Evolutionary conservation across 2,329 filamentous ascomycete species (phyloP), one percentile per base, ranked within the genome.

Genomic region (Grosmannia serpens): DNA sequence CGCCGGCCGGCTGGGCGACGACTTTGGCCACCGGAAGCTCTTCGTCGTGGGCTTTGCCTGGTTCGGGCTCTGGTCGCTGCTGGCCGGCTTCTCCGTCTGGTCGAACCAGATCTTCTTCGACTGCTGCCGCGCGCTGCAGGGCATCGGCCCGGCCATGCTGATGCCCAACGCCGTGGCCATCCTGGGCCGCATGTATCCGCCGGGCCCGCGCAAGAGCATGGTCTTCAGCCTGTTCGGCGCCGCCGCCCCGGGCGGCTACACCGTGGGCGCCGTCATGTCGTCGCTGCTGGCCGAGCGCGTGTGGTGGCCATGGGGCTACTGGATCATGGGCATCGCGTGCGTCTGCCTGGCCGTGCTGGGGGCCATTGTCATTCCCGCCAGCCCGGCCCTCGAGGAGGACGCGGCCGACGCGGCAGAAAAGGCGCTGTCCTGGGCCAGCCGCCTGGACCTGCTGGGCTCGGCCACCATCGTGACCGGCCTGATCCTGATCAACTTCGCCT

Each of bases 61-160:
- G 88, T 79, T 88, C 53, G 69, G 82, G 4, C 62, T 85, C 38
- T 91, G 87, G 81, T 84, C 82, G 11, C 70, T 91, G 58, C 72
- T 89, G 55, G 81, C 79, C n/a, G 88, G 87, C 7, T 24, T 61
- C 20, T 24, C 57, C 2, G 61, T 59, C 9, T 88, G 58, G 29
- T 24, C 58, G 9, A n/a, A 15, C 53, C 78, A 84, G 59, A 69
- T 73, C 1, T 68, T 80, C 15, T 81, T 82, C 63, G 73, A 79
- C 60, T 70, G 77, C 41, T 73, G 74, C n/a, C 74, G 82, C 7
- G 79, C 77, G 0, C 66, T 84, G 3, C 81, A 85, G 61, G 81
- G 82, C 0, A 76, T 85, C 22, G 86, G 85, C 0, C 81, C 83
- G 0, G 83, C 84, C 0, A 73, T 88, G 38, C 70, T 78, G 13